Conservation (phyloP, 768 basidiomycete species). For the Trametes sanguinea region DNA sequence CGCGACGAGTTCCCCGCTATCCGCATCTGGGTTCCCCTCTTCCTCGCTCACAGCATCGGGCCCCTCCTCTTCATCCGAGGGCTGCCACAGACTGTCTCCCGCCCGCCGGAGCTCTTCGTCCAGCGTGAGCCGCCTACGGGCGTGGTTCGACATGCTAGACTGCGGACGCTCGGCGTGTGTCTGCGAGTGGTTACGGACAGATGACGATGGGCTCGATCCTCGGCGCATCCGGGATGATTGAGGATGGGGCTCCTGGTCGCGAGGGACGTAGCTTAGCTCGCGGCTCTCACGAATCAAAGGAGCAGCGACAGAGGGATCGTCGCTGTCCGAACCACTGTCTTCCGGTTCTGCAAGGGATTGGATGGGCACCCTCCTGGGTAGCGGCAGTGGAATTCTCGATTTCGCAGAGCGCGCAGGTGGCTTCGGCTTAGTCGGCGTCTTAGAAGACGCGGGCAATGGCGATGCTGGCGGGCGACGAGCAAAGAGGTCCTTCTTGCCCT, state of each 20-base stretch:
- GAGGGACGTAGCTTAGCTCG: not conserved
- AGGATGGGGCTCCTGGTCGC: not conserved
- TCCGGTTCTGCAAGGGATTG: not conserved
- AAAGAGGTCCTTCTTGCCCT: conserved; percentile 43
- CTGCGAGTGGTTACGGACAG: conserved; percentile 11
- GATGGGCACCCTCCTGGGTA: conserved; percentile 8
- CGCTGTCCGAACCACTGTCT: conserved; percentile 15
- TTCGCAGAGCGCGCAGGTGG: conserved; percentile 50
- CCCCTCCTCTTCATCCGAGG: conserved; percentile 29
- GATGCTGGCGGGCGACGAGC: conserved; percentile 64
- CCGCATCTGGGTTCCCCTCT: conserved; percentile 38
- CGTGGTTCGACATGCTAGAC: conserved; percentile 23
- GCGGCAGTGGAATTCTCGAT: conserved; percentile 11
- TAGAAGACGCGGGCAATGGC: conserved; percentile 50
- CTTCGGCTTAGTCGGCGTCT: conserved; percentile 53
- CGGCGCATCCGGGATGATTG: conserved; percentile 4
- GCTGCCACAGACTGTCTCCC: conserved; percentile 33
- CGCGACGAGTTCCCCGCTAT: conserved; percentile 53
- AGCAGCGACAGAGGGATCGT: conserved; percentile 10
- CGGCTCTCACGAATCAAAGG: not conserved
- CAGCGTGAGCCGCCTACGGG: conserved; percentile 53
- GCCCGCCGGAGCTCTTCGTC: conserved; percentile 67
- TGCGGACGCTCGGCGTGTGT: not conserved
- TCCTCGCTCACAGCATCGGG: not conserved
- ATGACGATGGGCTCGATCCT: conserved; percentile 7